These are phyloP conservation scores for Pythium coloratum DNA, from an alignment of 352 stramenopile genomes.

Conservation along the genomic window DNA sequence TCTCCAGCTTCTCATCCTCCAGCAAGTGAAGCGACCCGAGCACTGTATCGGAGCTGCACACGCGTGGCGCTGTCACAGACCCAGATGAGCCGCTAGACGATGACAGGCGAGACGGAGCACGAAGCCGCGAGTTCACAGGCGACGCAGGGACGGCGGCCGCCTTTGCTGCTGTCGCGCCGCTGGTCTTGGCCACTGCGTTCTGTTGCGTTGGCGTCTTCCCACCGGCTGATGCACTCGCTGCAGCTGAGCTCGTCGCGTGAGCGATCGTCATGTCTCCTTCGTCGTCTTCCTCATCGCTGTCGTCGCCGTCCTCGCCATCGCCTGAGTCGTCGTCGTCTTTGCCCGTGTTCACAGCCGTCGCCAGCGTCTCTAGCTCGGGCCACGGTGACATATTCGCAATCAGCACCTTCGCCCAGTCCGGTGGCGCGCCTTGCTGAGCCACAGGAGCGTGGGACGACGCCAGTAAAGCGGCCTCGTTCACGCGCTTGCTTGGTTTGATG, in stretches of 20 bases:
- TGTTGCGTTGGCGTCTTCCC: background rate
- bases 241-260: background rate
- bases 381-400: slow-evolving; percentile 51
- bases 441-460: slow-evolving; percentile 33
- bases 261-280: background rate
- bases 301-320: slow-evolving; percentile 41
- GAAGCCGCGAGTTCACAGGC: slow-evolving; percentile 24
- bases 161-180: background rate
- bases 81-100: slow-evolving; percentile 14
- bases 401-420: slow-evolving; percentile 58
- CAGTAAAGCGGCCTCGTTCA: slow-evolving; percentile 27
- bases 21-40: slow-evolving; percentile 53
- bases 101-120: slow-evolving; percentile 11
- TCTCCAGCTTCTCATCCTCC: slow-evolving; percentile 50
- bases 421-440: slow-evolving; percentile 43
- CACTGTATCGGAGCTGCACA: slow-evolving; percentile 58
- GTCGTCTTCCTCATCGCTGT: slow-evolving; percentile 34
- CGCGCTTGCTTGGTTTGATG: slow-evolving; percentile 10
- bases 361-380: slow-evolving; percentile 45
- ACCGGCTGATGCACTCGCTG: background rate
- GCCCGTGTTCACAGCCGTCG: slow-evolving; percentile 15
- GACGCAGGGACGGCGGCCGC: slow-evolving; percentile 10
- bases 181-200: background rate
- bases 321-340: slow-evolving; percentile 25
- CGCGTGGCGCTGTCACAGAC: slow-evolving; percentile 38